phyloP scores from a whole-genome alignment of 805 yeast genomes.

The Teunomyces aglyptinius region DNA sequence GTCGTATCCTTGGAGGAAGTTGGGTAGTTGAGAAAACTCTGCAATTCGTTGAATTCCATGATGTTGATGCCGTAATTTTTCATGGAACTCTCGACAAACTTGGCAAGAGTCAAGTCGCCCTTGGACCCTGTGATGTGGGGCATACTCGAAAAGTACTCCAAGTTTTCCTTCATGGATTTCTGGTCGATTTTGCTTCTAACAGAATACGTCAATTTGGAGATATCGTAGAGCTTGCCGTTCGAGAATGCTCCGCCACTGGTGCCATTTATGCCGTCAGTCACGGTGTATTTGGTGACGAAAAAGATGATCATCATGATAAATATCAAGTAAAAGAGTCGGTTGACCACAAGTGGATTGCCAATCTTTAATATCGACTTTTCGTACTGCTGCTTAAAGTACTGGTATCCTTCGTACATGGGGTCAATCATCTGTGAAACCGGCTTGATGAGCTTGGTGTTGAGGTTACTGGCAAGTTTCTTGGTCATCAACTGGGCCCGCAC shows the following conservation, averaged over 20 bases:
- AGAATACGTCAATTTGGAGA: conserved; percentile 47
- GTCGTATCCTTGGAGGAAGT: conserved; percentile 23
- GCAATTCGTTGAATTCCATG: conserved; percentile 50
- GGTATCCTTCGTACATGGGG: conserved; percentile 51
- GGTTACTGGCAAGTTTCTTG: conserved; percentile 32
- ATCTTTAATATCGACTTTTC: conserved; percentile 60
- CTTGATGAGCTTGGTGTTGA: conserved; percentile 36
- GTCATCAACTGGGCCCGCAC: conserved; percentile 38
- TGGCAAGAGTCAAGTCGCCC: conserved; percentile 74
- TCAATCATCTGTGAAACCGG: conserved; percentile 48
- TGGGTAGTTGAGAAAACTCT: conserved; percentile 68
- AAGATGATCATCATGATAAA: conserved; percentile 60
- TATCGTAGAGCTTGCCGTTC: conserved; percentile 63
- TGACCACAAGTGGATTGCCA: conserved; percentile 86
- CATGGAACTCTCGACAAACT: conserved; percentile 61
- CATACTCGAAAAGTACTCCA: conserved; percentile 73
- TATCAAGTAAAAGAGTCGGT: conserved; percentile 69
- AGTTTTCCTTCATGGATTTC: conserved; percentile 57
- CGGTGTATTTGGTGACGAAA: conserved; percentile 56
- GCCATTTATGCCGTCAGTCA: conserved; percentile 38
- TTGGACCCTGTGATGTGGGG: conserved; percentile 87
- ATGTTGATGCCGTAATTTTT: conserved; percentile 52
- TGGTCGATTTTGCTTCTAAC: conserved; percentile 52
- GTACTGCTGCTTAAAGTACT: conserved; percentile 40
- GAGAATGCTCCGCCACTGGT: conserved; percentile 41